These are phyloP conservation scores for Stellera chamaejasme DNA, from an alignment of 345 rosid species.

Conservation along the genomic window DNA sequence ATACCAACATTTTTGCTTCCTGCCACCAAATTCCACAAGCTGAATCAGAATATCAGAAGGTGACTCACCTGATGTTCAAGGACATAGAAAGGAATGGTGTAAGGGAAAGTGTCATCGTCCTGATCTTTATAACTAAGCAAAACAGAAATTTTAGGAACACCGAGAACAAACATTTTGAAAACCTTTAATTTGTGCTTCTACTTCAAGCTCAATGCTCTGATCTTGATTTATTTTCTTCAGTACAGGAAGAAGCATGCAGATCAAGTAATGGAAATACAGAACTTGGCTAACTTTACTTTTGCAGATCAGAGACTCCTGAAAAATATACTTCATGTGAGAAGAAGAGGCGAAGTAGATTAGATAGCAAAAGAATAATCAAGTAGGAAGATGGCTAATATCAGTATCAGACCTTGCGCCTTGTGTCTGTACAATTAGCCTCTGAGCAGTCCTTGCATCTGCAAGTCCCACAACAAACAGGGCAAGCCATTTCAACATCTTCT, in stretches of 20 bases:
- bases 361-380: constrained; percentile 10
- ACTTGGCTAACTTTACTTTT: constrained; percentile 59
- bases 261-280: constrained; percentile 68
- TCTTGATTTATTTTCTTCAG: constrained; percentile 67
- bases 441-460: constrained; percentile 79
- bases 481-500: constrained; percentile 70
- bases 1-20: constrained; percentile 50
- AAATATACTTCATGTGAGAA: constrained; percentile 16
- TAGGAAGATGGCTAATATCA: constrained; percentile 21
- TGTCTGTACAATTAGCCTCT: constrained; percentile 40
- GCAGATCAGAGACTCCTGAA: constrained; percentile 50
- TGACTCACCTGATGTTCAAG: constrained; percentile 37
- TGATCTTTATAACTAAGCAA: too few species aligned
- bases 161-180: constrained; percentile 7
- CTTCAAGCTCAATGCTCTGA: constrained; percentile 46
- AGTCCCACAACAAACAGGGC: constrained; percentile 81
- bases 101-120: neutral
- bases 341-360: constrained; percentile 4
- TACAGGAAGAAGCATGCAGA: constrained; percentile 90
- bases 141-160: neutral
- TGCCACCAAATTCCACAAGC: constrained; percentile 35
- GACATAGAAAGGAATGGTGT: neutral
- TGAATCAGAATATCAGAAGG: constrained; percentile 37
- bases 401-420: constrained; percentile 73
- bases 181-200: constrained; percentile 72